Base-by-base conservation (phyloP, 2,329 filamentous ascomycete species). In the Pseudogymnoascus sp. region DNA sequence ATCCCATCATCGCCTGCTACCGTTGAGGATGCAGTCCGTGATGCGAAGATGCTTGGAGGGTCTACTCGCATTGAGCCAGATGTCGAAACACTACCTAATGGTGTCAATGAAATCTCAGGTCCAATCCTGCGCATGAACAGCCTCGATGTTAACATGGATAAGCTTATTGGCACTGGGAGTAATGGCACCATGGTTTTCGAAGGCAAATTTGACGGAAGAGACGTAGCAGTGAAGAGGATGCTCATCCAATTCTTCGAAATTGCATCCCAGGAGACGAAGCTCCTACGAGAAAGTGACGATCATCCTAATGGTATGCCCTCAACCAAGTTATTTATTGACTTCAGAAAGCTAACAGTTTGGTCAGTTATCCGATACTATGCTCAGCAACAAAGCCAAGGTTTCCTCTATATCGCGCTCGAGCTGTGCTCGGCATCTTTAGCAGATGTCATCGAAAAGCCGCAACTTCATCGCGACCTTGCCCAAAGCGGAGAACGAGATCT, bases 151-250 rank as follows among this genome's bases (percentile, higher is more conserved):
- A 81, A 88, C 66, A 82, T 82, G 50, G 82, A 86, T 53, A 79
- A 82, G 69, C 82, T 87, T 67, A 79, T 89, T 31, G 86, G 86
- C 21, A 88, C 91, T 64, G 95, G 95, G 62, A 97, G 93, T 74
- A 96, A 97, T 72, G 95, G 95, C n/a, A 99, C 95, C 0, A 86
- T 96, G 62, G 95, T 99, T 0, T 97, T 95, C 74, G 88, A 91
- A 59, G 95, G 95, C n/a, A 90, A 87, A 62, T 97, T 96, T 73
- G 95, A 96, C 74, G 92, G 92, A 24, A 88, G 93, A 61, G 89
- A 93, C 50, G 93, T 99, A 26, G 95, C 95, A 1, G 91, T 99
- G 59, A 99, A 99, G 80, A 86, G 95, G 35, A 96, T 99, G 91
- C 81, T 97, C 65, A 91, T 93, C 35, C 91, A 96, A 69, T 97